Conservation (phyloP, 163 green algal genomes). For the Prototheca wickerhamii region DNA sequence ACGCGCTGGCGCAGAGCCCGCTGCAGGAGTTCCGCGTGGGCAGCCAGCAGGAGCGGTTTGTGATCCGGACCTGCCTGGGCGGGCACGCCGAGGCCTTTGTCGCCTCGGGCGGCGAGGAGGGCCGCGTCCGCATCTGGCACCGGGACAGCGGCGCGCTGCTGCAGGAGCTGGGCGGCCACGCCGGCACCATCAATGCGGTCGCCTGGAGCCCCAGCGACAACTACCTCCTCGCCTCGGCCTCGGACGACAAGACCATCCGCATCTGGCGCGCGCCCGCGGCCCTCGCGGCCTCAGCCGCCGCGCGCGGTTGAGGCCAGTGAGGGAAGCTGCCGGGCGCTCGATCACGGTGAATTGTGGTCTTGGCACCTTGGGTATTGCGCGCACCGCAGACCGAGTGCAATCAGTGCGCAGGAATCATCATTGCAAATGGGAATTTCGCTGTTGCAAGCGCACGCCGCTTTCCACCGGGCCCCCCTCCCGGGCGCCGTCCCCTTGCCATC, state of each 20-base stretch:
- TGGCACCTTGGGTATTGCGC: too few species aligned
- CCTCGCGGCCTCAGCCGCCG: too few species aligned
- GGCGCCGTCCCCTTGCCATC: too few species aligned
- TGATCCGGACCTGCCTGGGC: constrained; percentile 75
- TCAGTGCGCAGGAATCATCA: too few species aligned
- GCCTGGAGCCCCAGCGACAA: constrained; percentile 79
- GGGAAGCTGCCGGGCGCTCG: too few species aligned
- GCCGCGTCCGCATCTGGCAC: constrained; percentile 83
- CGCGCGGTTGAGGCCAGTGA: too few species aligned
- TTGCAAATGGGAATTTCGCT: too few species aligned
- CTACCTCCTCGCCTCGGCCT: constrained; percentile 75
- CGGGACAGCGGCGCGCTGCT: constrained; percentile 61
- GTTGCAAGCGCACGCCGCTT: too few species aligned
- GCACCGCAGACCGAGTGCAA: too few species aligned
- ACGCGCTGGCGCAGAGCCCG: constrained; percentile 20
- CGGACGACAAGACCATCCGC: constrained; percentile 74
- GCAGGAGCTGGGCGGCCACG: constrained; percentile 71
- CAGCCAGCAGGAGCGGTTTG: constrained; percentile 53
- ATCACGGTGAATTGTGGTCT: too few species aligned
- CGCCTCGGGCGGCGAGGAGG: constrained; percentile 72
- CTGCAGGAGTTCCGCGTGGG: constrained; percentile 38
- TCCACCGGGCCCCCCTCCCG: too few species aligned
- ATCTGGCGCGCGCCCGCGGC: constrained; percentile 54
- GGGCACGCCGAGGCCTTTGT: constrained; percentile 67
- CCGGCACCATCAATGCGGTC: constrained; percentile 81